Base-by-base conservation (phyloP, 805 yeast species). In the Barnettozyma siamensis region DNA sequence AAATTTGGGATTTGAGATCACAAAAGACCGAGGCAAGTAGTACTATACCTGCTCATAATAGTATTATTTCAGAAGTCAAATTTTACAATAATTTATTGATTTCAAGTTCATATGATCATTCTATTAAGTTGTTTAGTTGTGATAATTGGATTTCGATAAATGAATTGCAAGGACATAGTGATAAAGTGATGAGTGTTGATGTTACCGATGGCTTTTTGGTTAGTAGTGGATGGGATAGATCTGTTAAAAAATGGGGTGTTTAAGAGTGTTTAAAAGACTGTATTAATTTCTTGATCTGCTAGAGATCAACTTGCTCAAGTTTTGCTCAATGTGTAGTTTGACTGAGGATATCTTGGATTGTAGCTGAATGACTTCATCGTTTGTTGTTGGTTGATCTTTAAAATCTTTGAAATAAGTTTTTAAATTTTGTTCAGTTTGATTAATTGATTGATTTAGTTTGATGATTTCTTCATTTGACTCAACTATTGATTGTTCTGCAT, bases 181-280 rank as follows among this genome's bases (percentile, higher is more conserved):
- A 85, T 45, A 81, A 83, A 51, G 76, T 87, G 4, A 76, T 88
- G 81, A 65, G 80, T 42, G 72, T 83, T 36, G 95, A 84, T 54
- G 52, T 82, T 1, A 56, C 69, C 41, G 72, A 72, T 7, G 51
- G 63, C 7, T 54, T 44, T 27, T 61, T 88, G 1, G 71, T 76
- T 1, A 74, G 83, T 35, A 73, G 86, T 37, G 89, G 95, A 17
- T 88, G 95, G 95, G 96, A 88, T 57, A 70, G 93, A 41, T 70
- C 85, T 7, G 70, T 88, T 3, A 84, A 83, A 55, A 41, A 83
- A 35, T 84, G 87, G 87, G n/a, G 48, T 43, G 13, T 47, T 47
- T 48, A 47, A 44, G 24, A 44, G 27, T 43, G n/a, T n/a, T n/a
- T n/a, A n/a, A n/a, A n/a, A n/a, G n/a, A n/a, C n/a, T n/a, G n/a